phyloP scores from a whole-genome alignment of 768 basidiomycete species.

The Leccinum arenicola region DNA sequence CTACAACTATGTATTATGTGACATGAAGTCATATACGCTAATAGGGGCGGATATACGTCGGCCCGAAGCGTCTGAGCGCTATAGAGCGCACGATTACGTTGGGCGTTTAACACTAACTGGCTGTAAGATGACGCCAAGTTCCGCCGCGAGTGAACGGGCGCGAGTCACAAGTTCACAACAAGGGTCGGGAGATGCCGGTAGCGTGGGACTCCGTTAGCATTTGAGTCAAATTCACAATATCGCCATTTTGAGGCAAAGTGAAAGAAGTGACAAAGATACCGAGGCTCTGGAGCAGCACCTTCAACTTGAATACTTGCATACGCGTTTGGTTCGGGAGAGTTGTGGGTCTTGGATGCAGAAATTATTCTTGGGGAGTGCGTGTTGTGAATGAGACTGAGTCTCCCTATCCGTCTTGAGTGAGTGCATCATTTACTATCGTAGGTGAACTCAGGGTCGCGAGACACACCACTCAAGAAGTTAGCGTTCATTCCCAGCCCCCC shows the following conservation, averaged over 20 bases:
- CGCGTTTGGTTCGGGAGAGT: background rate
- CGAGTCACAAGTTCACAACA: too few species aligned
- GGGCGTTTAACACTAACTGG: background rate
- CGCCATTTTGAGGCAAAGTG: background rate
- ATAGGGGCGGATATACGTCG: too few species aligned
- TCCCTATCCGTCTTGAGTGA: background rate
- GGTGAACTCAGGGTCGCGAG: background rate
- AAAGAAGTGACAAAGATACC: background rate
- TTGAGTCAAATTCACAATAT: background rate
- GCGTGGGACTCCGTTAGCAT: background rate
- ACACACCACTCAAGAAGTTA: background rate
- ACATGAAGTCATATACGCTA: too few species aligned
- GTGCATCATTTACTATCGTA: background rate
- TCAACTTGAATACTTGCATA: background rate
- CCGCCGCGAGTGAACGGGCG: background rate
- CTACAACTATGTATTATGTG: too few species aligned
- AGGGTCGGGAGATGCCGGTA: background rate
- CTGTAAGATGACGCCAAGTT: background rate
- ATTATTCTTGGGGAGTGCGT: background rate
- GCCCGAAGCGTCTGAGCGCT: too few species aligned
- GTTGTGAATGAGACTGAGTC: background rate
- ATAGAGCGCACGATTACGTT: too few species aligned
- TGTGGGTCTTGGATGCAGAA: background rate
- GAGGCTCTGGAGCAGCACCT: background rate
- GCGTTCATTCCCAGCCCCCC: background rate